A percentile compares a stretch with the other conserved stretches of the same genome.
Evolutionary conservation across 164 flowering plant species (phyloP).

Genomic region (Piper betle): DNA sequence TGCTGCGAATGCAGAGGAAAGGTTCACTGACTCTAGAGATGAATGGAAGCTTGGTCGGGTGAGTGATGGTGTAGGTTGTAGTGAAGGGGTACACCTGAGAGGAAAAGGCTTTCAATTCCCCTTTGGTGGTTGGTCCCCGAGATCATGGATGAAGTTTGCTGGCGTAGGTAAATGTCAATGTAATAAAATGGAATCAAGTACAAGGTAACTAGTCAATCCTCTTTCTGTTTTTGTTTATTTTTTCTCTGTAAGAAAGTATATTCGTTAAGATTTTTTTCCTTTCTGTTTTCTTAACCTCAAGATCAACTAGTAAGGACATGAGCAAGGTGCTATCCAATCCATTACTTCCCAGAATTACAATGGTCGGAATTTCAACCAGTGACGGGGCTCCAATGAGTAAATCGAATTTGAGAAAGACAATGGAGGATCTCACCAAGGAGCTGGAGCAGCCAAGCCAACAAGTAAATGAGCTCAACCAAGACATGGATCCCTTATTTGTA

Average conservation of each 20-base stretch:
- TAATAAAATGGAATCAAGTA: constrained; percentile 12
- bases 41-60: constrained; percentile 8
- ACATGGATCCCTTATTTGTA: constrained; percentile 87
- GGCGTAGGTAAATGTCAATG: constrained; percentile 12
- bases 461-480: constrained; percentile 21
- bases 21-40: constrained; percentile 4
- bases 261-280: not conserved
- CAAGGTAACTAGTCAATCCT: constrained; percentile 16
- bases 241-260: not conserved
- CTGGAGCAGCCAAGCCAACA: constrained; percentile 46
- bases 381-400: constrained; percentile 69
- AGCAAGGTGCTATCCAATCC: constrained; percentile 28
- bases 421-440: constrained; percentile 69
- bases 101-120: constrained; percentile 32
- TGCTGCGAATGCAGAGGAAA: not conserved
- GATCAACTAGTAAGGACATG: constrained; percentile 8
- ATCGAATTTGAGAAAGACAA: constrained; percentile 59
- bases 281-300: constrained; percentile 10
- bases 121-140: constrained; percentile 45
- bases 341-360: constrained; percentile 82
- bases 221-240: not conserved
- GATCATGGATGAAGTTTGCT: constrained; percentile 25
- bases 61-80: constrained; percentile 13
- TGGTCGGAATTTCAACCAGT: constrained; percentile 81
- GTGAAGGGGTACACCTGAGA: constrained; percentile 10